These are phyloP conservation scores for Graphilbum fragrans DNA, from an alignment of 2,329 filamentous ascomycete genomes.

Conservation along the genomic window DNA sequence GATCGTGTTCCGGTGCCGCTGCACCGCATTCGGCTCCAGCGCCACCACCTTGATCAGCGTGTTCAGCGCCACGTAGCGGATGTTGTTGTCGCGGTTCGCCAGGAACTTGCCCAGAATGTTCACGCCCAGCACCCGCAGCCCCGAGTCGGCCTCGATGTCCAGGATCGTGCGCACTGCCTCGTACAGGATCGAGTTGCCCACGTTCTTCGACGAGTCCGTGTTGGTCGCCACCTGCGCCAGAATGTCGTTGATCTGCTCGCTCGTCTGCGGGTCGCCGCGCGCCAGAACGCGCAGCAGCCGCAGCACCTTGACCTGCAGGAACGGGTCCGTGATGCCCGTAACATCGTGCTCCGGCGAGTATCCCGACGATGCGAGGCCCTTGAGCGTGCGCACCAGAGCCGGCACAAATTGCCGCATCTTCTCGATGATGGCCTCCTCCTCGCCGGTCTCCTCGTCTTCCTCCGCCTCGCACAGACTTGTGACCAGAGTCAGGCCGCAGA, in stretches of 20 bases:
- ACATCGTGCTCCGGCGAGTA: constrained; percentile 98
- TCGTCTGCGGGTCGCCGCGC: constrained; percentile 74
- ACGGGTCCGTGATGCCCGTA: constrained; percentile 94
- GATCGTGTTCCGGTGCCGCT: constrained; percentile 94
- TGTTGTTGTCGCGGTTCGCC: constrained; percentile 98
- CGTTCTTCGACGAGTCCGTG: constrained; percentile 95
- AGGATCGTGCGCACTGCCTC: constrained; percentile 94
- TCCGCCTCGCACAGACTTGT: constrained; percentile 91
- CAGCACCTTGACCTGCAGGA: constrained; percentile 93
- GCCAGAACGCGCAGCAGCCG: constrained; percentile 76
- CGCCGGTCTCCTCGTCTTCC: constrained; percentile 84
- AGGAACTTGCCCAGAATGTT: constrained; percentile 96
- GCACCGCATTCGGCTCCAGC: constrained; percentile 93
- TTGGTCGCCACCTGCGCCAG: constrained; percentile 95
- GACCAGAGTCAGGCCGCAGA: constrained; percentile 85
- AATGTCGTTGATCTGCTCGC: constrained; percentile 98
- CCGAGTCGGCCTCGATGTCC: constrained; percentile 95
- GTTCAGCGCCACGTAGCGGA: constrained; percentile 94
- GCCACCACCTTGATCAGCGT: constrained; percentile 97
- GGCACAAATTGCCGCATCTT: constrained; percentile 83
- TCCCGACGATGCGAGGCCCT: constrained; percentile 84
- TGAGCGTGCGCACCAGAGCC: constrained; percentile 77
- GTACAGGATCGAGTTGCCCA: constrained; percentile 95
- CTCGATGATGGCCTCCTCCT: constrained; percentile 78
- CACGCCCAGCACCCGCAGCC: constrained; percentile 83